Evolutionary conservation across 2,329 filamentous ascomycete genomes (phyloP).

Genomic region (Berkeleyomyces basicola): DNA sequence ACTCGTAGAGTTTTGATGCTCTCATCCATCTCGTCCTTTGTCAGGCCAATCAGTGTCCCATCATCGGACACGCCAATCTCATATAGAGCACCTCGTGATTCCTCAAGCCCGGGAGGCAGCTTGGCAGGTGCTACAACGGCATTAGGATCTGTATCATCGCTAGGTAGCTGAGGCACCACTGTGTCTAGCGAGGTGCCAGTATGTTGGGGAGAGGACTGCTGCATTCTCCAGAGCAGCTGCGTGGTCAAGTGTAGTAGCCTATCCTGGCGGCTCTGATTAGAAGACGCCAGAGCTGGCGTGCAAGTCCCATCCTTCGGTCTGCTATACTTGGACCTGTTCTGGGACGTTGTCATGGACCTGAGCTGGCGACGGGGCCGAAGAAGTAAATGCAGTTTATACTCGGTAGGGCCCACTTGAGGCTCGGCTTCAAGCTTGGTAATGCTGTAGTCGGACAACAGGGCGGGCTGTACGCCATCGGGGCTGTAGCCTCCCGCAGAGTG

Average conservation of each 20-base stretch:
- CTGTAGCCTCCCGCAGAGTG: neutral
- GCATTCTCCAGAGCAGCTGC: slow-evolving; percentile 82
- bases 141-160: slow-evolving; percentile 35
- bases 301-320: slow-evolving; percentile 8
- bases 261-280: slow-evolving; percentile 59
- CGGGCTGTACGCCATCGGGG: slow-evolving; percentile 17
- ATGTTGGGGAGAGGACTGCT: slow-evolving; percentile 88
- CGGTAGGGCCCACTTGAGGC: slow-evolving; percentile 82
- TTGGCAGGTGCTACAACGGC: slow-evolving; percentile 34
- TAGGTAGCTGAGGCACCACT: slow-evolving; percentile 58
- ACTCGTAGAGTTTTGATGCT: slow-evolving; percentile 68
- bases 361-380: slow-evolving; percentile 64
- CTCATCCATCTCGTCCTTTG: slow-evolving; percentile 81
- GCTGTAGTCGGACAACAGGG: slow-evolving; percentile 41
- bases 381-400: slow-evolving; percentile 90
- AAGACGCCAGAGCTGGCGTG: slow-evolving; percentile 25
- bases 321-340: slow-evolving; percentile 8
- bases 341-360: slow-evolving; percentile 47
- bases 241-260: slow-evolving; percentile 84
- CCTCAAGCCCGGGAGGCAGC: slow-evolving; percentile 66
- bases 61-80: slow-evolving; percentile 95
- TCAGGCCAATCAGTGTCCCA: slow-evolving; percentile 74
- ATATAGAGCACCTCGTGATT: slow-evolving; percentile 83
- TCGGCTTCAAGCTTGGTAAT: slow-evolving; percentile 72
- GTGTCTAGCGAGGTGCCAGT: slow-evolving; percentile 60